Base-by-base conservation (phyloP, 345 rosid genomes). In the Populus davidiana region DNA sequence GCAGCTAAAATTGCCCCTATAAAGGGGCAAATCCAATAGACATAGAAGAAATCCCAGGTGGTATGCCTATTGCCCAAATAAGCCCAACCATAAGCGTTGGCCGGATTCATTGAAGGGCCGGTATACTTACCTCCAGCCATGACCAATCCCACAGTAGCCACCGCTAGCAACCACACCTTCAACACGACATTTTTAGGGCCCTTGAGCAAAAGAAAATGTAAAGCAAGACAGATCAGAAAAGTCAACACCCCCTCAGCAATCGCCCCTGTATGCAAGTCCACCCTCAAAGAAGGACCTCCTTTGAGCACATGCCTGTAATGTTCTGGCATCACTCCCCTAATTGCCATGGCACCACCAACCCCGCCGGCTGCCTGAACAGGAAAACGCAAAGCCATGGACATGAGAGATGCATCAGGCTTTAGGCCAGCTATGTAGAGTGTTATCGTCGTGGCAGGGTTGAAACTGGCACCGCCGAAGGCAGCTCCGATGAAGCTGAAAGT, bases 351-450 rank as follows among this genome's bases (percentile, higher is more conserved):
- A 3, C 84, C 81, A 2, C 14, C 78, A 3, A 73, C 67, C 14
- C 78, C 81, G 0, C 84, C 75, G 0, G 75, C 78, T 2, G 84
- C 81, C 70, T 81, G 84, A 8, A 78, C 84, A 0, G 90, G 87
- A 31, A 88, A 82, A 7, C 87, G 78, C 1, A 84, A 50, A 1
- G 88, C 86, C 79, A 84, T 73, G 33, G 87, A 77, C 4, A 84
- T 5, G 56, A 86, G 69, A 27, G 85, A 82, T n/a, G 71, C 21
- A n/a, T 82, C 78, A 4, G 80, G 81, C n/a, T 59, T 78, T 16
- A 82, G 77, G 38, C 88, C 87, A 0, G 85, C 79, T 0, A 70
- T 73, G 47, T 75, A 67, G 63, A 71, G 31, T 31, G 79, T 41
- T 5, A 78, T 65, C 6, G 79, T 82, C 17, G 79, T 75, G 25